Base-by-base conservation (phyloP, 495 filamentous ascomycete species). In the Aspergillus funiculosus region DNA sequence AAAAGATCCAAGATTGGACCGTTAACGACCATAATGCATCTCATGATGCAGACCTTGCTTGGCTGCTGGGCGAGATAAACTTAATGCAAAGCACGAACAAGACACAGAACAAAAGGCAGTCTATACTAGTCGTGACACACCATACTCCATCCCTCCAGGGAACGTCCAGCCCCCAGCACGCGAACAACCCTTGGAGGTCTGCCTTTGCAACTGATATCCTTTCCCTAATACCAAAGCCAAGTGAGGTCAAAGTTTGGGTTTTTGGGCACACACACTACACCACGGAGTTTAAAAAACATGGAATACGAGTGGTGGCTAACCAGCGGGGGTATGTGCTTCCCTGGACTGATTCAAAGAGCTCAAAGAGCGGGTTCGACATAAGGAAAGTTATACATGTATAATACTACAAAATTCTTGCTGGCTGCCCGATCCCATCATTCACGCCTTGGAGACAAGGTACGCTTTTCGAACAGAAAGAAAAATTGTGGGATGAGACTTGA, bases 181-280 rank as follows among this genome's bases (percentile, higher is more conserved):
- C 54, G 11, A 43, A 63, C 1, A 76, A 62, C 29, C 59, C 63
- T 7, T 65, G 68, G 64, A 59, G 39, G 4, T 61, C 54, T 11
- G 75, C 74, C 4, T 79, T 79, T 64, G 70, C 58, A 11, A 76
- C 75, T 1, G 72, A 80, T 53, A 21, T 80, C 1, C 31, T 78
- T 6, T 44, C 50, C 19, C 41, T 41, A 24, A 18, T 49, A 38
- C 3, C 39, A 43, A 15, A 34, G 40, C 18, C 11, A 13, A 10
- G 18, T 18, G 29, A 42, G 0, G 63, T 72, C 19, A 66, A 64
- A 50, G 37, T 27, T 4, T 79, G 75, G 75, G 59, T 73, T 0
- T 80, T 73, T 63, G 78, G 77, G 1, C 68, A 78, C 29, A 78
- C 74, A 5, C 74, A 78, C 39, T 73, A 67, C 21, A 61, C 64